Evolutionary conservation across 495 filamentous ascomycete species (phyloP).

Genomic region (Corynascus novoguineensis): DNA sequence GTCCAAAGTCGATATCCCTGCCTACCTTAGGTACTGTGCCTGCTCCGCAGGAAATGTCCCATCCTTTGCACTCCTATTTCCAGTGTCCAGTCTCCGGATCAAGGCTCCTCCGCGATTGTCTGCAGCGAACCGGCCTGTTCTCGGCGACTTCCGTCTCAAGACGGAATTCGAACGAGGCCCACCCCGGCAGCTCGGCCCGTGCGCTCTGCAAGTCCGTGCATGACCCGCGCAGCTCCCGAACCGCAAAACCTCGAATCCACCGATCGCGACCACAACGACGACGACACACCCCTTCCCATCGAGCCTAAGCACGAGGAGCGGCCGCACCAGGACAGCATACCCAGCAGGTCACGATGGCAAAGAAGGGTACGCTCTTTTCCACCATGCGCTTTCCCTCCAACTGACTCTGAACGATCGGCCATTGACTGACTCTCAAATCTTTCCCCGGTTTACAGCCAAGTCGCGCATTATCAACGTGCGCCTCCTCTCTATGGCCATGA

Average conservation of each 20-base stretch:
- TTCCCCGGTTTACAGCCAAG: slow-evolving; percentile 58
- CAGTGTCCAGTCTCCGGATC: not conserved
- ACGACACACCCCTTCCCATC: not conserved
- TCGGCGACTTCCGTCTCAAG: too few species aligned
- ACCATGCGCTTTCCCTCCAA: not conserved
- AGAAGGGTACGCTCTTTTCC: slow-evolving; percentile 42
- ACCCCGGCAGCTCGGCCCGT: slow-evolving; percentile 3
- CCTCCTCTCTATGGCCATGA: slow-evolving; percentile 97
- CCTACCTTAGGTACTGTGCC: too few species aligned
- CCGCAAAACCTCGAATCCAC: slow-evolving; percentile 8
- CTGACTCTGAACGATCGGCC: not conserved
- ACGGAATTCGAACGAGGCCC: not conserved
- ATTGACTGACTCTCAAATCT: not conserved
- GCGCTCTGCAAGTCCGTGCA: not conserved
- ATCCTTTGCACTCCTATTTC: too few species aligned
- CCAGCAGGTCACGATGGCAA: slow-evolving; percentile 41
- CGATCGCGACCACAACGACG: slow-evolving; percentile 9
- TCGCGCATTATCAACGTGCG: slow-evolving; percentile 87
- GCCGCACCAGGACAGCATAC: not conserved
- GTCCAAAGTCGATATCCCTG: too few species aligned
- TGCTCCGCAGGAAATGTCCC: too few species aligned
- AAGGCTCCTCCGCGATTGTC: not conserved
- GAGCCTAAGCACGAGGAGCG: not conserved
- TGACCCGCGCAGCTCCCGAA: not conserved
- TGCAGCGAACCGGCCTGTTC: too few species aligned